phyloP scores from a whole-genome alignment of 768 basidiomycete species.

The Tephrocybe sp. region DNA sequence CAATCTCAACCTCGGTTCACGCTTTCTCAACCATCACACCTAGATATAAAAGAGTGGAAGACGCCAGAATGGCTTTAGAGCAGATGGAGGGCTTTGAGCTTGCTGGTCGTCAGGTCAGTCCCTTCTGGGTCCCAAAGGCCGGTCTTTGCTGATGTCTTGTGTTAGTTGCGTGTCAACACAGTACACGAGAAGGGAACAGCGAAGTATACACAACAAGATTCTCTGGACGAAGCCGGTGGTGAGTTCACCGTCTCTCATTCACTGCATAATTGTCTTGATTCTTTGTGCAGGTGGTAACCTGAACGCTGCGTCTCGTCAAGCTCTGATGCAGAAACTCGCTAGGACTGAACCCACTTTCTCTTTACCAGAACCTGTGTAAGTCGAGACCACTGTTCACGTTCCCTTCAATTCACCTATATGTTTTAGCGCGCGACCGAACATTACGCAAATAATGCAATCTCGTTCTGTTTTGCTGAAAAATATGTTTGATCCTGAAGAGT shows the following conservation, averaged over 20 bases:
- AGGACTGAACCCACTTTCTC: constrained; percentile 74
- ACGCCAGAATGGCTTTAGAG: constrained; percentile 95
- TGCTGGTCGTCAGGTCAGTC: constrained; percentile 85
- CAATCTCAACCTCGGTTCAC: neutral
- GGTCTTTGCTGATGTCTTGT: constrained; percentile 5
- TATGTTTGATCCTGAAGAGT: constrained; percentile 99
- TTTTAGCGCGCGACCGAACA: constrained; percentile 69
- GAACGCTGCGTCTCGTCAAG: constrained; percentile 97
- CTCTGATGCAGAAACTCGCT: constrained; percentile 99
- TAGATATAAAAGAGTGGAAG: constrained; percentile 88
- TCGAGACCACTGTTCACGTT: constrained; percentile 3
- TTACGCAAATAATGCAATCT: constrained; percentile 87
- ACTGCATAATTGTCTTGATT: constrained; percentile 9
- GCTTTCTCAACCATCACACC: neutral
- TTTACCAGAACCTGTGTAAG: constrained; percentile 64
- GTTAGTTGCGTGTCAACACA: constrained; percentile 83
- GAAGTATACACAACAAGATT: constrained; percentile 74
- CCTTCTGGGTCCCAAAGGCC: neutral
- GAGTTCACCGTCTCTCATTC: constrained; percentile 7
- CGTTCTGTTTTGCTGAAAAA: constrained; percentile 87
- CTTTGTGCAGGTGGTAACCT: constrained; percentile 80
- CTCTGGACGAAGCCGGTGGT: constrained; percentile 91
- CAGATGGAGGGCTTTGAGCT: constrained; percentile 99
- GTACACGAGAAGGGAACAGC: constrained; percentile 88
- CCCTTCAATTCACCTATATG: neutral